Percentiles rank a stretch among this genome's conserved stretches.
Evolutionary conservation across 1,284 basidiomycete species (phyloP).

Genomic region (Apiotrichum montevideense): DNA sequence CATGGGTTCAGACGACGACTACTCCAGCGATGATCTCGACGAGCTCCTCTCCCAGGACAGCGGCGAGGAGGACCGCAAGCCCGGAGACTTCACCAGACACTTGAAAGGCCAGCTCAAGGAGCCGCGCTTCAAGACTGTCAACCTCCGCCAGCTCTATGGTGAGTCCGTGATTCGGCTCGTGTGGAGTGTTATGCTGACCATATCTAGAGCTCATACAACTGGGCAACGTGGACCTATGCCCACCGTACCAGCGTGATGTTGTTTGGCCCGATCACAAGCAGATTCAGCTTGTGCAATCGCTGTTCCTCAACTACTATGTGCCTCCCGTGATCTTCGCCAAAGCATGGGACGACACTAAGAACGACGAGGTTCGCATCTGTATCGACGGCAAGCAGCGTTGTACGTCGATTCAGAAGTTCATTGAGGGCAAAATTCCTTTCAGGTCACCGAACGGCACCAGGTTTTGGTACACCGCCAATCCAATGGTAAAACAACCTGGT

Average conservation of each 20-base stretch:
- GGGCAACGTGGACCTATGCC: conserved; percentile 33
- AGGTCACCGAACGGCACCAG: conserved; percentile 21
- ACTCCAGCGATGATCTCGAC: conserved; percentile 15
- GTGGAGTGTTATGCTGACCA: no score
- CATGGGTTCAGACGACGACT: conserved; percentile 14
- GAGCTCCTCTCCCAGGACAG: conserved; percentile 24
- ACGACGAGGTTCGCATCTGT: conserved; percentile 27
- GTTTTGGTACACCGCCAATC: conserved; percentile 28
- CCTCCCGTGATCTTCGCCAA: conserved; percentile 42
- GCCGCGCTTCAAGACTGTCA: conserved; percentile 25
- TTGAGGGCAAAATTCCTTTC: conserved; percentile 39
- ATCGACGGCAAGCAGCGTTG: conserved; percentile 47
- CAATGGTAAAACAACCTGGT: conserved; percentile 3
- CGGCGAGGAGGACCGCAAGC: conserved; percentile 23
- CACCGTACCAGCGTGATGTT: conserved; percentile 43
- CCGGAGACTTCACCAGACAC: conserved; percentile 2
- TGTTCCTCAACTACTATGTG: conserved; percentile 41
- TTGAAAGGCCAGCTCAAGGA: conserved; percentile 22
- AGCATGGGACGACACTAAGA: conserved; percentile 3
- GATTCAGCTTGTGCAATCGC: conserved; percentile 29
- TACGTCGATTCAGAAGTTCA: conserved; percentile 35
- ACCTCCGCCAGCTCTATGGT: conserved; percentile 27
- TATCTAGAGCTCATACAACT: conserved; percentile 26
- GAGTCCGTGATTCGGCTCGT: conserved; percentile 5
- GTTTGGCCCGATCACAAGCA: conserved; percentile 37